phyloP scores from a whole-genome alignment of 306 rosid species.

The Sechiopsis laciniata region DNA sequence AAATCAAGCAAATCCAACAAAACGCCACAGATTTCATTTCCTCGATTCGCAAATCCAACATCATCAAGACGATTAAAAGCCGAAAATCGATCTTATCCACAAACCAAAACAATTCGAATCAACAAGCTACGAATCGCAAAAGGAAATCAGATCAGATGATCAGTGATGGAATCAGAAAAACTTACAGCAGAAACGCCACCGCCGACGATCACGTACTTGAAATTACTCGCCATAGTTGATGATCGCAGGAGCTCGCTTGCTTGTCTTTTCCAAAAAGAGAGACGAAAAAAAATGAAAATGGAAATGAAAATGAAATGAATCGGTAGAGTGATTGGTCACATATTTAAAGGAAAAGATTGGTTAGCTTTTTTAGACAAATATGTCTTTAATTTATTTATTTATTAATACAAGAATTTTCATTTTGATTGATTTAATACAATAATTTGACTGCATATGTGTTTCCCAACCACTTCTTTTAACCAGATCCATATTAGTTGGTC shows the following conservation, averaged over 20 bases:
- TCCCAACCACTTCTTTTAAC: not conserved
- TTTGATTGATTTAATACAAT: too few relatives aligned
- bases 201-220: conserved; percentile 79
- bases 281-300: too few relatives aligned
- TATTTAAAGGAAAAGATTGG: not conserved
- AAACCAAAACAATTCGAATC: not conserved
- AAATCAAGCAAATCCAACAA: not conserved
- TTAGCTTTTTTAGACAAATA: not conserved
- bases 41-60: not conserved
- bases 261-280: not conserved
- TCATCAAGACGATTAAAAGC: not conserved
- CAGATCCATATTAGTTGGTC: too few relatives aligned
- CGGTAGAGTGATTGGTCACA: not conserved
- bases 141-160: not conserved
- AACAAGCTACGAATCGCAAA: not conserved
- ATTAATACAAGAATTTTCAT: not conserved
- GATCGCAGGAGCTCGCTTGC: not conserved
- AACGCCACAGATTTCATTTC: not conserved
- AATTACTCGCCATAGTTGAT: conserved; percentile 60
- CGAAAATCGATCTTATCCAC: not conserved
- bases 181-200: conserved; percentile 98
- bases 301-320: not conserved
- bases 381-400: not conserved
- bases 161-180: conserved; percentile 18
- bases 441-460: too few relatives aligned